Conservation (phyloP, 2,329 filamentous ascomycete species). For the Gyromitra esculenta region DNA sequence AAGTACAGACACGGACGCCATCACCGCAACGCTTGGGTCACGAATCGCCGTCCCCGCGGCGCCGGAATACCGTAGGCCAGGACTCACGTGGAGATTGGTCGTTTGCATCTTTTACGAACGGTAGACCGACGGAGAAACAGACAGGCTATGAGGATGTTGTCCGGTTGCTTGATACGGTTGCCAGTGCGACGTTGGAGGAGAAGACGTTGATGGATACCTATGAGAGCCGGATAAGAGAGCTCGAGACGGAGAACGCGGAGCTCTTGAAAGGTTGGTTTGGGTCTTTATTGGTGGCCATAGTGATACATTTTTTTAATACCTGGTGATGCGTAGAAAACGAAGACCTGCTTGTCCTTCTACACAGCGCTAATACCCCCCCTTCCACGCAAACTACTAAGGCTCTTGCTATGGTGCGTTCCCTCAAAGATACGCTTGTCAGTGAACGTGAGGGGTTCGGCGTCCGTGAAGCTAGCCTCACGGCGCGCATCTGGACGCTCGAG, state of each 20-base stretch:
- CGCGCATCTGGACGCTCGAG: slow-evolving; percentile 40
- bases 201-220: slow-evolving; percentile 40
- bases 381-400: slow-evolving; percentile 7
- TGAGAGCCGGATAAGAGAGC: slow-evolving; percentile 42
- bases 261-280: slow-evolving; percentile 25
- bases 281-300: neutral
- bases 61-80: slow-evolving; percentile 34
- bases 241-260: slow-evolving; percentile 36
- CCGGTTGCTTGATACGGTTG: slow-evolving; percentile 37
- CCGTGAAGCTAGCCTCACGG: slow-evolving; percentile 43
- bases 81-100: slow-evolving; percentile 33
- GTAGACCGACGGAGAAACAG: slow-evolving; percentile 12
- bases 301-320: neutral
- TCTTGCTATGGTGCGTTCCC: slow-evolving; percentile 22
- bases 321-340: slow-evolving; percentile 11
- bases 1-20: slow-evolving; percentile 11
- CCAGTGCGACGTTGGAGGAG: slow-evolving; percentile 41
- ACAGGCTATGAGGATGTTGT: slow-evolving; percentile 44
- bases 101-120: slow-evolving; percentile 15
- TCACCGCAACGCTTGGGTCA: slow-evolving; percentile 23
- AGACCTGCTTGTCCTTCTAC: slow-evolving; percentile 12
- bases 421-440: slow-evolving; percentile 26
- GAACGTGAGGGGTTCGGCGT: slow-evolving; percentile 43
- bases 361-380: slow-evolving; percentile 1
- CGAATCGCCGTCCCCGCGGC: slow-evolving; percentile 29